Evolutionary conservation across 2,329 filamentous ascomycete genomes (phyloP).

Genomic region (Xylariaceae sp.): DNA sequence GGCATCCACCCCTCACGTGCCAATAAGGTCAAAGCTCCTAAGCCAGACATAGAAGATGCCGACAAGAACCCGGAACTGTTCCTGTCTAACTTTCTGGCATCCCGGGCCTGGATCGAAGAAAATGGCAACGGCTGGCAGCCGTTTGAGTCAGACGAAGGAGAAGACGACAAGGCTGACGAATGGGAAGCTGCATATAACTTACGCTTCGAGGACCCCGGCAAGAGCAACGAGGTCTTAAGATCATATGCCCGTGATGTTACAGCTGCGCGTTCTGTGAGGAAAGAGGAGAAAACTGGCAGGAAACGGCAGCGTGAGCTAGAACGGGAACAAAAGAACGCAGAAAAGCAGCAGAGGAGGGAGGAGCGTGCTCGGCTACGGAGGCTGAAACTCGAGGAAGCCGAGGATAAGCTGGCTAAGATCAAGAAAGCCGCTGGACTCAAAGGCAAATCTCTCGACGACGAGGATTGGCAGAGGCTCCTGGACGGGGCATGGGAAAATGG

Average conservation of each 20-base stretch:
- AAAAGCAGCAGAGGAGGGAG: slow-evolving; percentile 69
- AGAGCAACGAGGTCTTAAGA: slow-evolving; percentile 80
- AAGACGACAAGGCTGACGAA: slow-evolving; percentile 69
- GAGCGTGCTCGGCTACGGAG: slow-evolving; percentile 82
- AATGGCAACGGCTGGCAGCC: slow-evolving; percentile 67
- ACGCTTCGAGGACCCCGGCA: slow-evolving; percentile 87
- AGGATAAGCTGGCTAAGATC: slow-evolving; percentile 81
- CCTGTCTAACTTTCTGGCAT: slow-evolving; percentile 91
- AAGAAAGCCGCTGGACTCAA: slow-evolving; percentile 80
- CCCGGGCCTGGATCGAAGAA: slow-evolving; percentile 80
- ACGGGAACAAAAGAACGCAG: slow-evolving; percentile 70
- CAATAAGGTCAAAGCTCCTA: slow-evolving; percentile 43
- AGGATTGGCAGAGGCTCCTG: slow-evolving; percentile 80
- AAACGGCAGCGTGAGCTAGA: slow-evolving; percentile 77
- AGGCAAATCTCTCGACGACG: slow-evolving; percentile 62
- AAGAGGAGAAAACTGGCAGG: slow-evolving; percentile 74
- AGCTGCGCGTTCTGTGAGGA: slow-evolving; percentile 75
- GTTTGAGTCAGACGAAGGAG: slow-evolving; percentile 85
- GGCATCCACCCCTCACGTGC: slow-evolving; percentile 56
- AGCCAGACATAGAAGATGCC: slow-evolving; percentile 68
- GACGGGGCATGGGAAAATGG: slow-evolving; percentile 87
- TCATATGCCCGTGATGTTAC: slow-evolving; percentile 87
- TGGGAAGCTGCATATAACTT: slow-evolving; percentile 94
- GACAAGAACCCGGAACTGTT: slow-evolving; percentile 89
- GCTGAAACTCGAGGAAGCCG: slow-evolving; percentile 85